phyloP scores from a whole-genome alignment of 345 rosid genomes.

The Eucalyptus cladocalyx region DNA sequence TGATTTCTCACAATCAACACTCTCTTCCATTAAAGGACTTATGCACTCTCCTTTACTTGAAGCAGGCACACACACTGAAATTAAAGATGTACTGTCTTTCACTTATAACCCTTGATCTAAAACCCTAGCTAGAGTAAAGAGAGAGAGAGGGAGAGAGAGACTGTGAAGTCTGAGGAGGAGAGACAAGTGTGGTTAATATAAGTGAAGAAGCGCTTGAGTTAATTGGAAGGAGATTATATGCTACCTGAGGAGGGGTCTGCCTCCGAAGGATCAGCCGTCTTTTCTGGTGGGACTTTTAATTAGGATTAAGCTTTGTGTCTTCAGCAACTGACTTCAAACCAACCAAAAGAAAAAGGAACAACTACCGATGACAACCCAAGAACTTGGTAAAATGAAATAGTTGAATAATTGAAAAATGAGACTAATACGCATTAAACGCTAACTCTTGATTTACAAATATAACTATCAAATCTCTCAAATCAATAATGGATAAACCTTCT shows the following conservation, averaged over 20 bases:
- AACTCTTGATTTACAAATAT: neutral
- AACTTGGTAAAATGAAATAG: neutral
- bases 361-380: neutral
- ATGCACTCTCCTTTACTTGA: neutral
- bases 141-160: neutral
- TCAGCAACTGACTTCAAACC: neutral
- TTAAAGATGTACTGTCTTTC: neutral
- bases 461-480: neutral
- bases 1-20: conserved; percentile 14
- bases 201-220: conserved; percentile 16
- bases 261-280: conserved; percentile 95
- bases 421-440: neutral
- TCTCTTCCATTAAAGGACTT: neutral
- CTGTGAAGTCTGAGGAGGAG: neutral
- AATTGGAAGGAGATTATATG: conserved; percentile 55
- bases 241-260: conserved; percentile 61
- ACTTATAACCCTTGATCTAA: neutral
- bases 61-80: neutral
- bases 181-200: neutral
- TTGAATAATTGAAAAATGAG: neutral
- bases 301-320: conserved; percentile 5
- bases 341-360: neutral
- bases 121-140: neutral
- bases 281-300: conserved; percentile 54
- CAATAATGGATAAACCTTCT: neutral